These are phyloP conservation scores for Pseudonitzschia multiseries DNA, from an alignment of 108 stramenopile species.

Conservation along the genomic window DNA sequence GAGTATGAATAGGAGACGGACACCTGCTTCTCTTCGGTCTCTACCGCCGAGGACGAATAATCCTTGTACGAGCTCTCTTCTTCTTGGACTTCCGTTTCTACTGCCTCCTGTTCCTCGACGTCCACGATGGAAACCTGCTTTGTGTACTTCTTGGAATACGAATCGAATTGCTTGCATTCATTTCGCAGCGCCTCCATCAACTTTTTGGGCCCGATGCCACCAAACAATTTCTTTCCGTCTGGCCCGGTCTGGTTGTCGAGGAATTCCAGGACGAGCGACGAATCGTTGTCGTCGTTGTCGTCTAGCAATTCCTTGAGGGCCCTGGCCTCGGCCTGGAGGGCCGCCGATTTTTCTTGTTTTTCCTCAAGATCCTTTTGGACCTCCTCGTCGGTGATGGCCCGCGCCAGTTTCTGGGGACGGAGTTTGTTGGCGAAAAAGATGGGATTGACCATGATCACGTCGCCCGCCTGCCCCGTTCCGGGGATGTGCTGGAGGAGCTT, in stretches of 20 bases:
- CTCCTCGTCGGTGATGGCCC: slow-evolving; percentile 67
- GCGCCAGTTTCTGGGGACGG: slow-evolving; percentile 54
- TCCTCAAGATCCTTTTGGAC: slow-evolving; percentile 46
- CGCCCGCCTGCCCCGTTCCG: slow-evolving; percentile 67
- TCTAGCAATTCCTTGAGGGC: neutral
- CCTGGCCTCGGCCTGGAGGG: neutral
- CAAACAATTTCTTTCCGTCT: slow-evolving; percentile 74
- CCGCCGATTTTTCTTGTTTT: slow-evolving; percentile 14
- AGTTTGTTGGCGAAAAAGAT: slow-evolving; percentile 79
- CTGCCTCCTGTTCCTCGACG: neutral
- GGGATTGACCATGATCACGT: slow-evolving; percentile 69
- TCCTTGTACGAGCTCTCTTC: slow-evolving; percentile 22
- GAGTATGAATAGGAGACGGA: neutral
- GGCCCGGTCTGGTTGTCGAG: slow-evolving; percentile 63
- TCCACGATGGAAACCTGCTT: neutral
- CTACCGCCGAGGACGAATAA: slow-evolving; percentile 31
- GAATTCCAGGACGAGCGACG: slow-evolving; percentile 29
- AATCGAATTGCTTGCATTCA: slow-evolving; percentile 1
- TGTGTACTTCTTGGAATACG: slow-evolving; percentile 1
- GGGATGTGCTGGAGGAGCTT: slow-evolving; percentile 65
- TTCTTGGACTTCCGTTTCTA: neutral
- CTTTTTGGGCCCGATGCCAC: slow-evolving; percentile 68
- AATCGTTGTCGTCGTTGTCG: neutral
- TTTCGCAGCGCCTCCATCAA: slow-evolving; percentile 29
- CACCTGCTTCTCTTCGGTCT: slow-evolving; percentile 18